A percentile compares a stretch with the other conserved stretches of the same genome.
These are phyloP conservation scores for Gossypium mustelinum DNA, from an alignment of 345 rosid species.

Conservation along the genomic window DNA sequence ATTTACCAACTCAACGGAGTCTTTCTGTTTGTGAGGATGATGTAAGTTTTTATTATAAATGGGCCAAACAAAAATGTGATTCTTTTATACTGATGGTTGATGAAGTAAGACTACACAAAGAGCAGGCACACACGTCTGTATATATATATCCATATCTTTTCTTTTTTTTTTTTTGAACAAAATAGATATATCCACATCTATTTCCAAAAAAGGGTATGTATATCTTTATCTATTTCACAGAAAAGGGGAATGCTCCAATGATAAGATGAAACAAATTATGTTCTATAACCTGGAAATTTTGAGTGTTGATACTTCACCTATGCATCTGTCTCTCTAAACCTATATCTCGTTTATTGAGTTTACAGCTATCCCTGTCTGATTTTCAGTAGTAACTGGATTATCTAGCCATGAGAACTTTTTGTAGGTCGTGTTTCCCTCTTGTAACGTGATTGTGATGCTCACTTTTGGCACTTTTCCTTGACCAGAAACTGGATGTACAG, in stretches of 20 bases:
- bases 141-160: background rate
- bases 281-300: background rate
- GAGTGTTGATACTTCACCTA: background rate
- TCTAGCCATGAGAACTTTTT: background rate
- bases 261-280: background rate
- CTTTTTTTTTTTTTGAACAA: background rate
- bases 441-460: slow-evolving; percentile 3
- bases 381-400: background rate
- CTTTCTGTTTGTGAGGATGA: slow-evolving; percentile 67
- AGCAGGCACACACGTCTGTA: background rate
- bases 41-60: slow-evolving; percentile 41
- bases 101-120: background rate
- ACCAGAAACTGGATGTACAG: slow-evolving; percentile 51
- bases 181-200: background rate
- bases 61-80: background rate
- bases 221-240: background rate
- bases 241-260: background rate
- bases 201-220: background rate
- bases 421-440: background rate
- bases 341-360: background rate
- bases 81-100: background rate
- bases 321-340: slow-evolving; percentile 1
- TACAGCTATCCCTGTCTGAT: background rate
- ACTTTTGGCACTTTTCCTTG: slow-evolving; percentile 20
- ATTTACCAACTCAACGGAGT: slow-evolving; percentile 61